Conservation (phyloP, 192 early-diverging fungal species). For the Rhizophagus clarus region DNA sequence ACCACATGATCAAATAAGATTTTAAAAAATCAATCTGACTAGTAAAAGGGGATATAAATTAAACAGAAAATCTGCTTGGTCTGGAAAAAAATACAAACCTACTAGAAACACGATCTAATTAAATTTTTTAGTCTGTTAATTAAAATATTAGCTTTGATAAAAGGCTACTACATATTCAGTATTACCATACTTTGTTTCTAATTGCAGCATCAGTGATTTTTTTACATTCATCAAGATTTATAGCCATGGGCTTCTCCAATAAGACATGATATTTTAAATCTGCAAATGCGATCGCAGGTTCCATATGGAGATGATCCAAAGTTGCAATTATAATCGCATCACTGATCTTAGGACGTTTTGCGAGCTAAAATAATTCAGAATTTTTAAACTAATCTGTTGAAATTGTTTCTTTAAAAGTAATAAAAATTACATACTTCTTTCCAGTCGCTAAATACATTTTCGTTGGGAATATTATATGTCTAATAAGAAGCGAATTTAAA, state of each 20-base stretch:
- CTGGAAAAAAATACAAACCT: background rate
- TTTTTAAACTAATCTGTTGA: slow-evolving; percentile 27
- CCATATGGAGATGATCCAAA: slow-evolving; percentile 52
- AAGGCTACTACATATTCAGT: background rate
- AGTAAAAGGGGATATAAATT: too few species aligned
- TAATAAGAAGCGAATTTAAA: slow-evolving; percentile 21
- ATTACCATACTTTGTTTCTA: slow-evolving; percentile 46
- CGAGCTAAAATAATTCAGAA: slow-evolving; percentile 30
- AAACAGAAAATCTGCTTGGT: too few species aligned
- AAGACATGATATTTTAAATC: slow-evolving; percentile 59
- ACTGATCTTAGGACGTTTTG: slow-evolving; percentile 43
- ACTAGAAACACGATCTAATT: slow-evolving; percentile 17
- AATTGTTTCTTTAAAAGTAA: background rate
- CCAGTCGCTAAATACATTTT: slow-evolving; percentile 48
- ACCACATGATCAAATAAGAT: too few species aligned
- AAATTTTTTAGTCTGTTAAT: slow-evolving; percentile 31
- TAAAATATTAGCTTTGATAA: slow-evolving; percentile 23
- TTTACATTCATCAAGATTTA: slow-evolving; percentile 50
- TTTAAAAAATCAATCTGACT: too few species aligned
- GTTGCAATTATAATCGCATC: slow-evolving; percentile 55
- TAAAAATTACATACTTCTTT: slow-evolving; percentile 23
- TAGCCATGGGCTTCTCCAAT: slow-evolving; percentile 72
- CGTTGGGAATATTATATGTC: slow-evolving; percentile 33
- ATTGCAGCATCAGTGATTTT: slow-evolving; percentile 50
- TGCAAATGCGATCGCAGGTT: slow-evolving; percentile 54